Percentiles rank a stretch among this genome's conserved stretches.
These are phyloP conservation scores for Globisporangium nagaii DNA, from an alignment of 352 stramenopile species.

Conservation along the genomic window DNA sequence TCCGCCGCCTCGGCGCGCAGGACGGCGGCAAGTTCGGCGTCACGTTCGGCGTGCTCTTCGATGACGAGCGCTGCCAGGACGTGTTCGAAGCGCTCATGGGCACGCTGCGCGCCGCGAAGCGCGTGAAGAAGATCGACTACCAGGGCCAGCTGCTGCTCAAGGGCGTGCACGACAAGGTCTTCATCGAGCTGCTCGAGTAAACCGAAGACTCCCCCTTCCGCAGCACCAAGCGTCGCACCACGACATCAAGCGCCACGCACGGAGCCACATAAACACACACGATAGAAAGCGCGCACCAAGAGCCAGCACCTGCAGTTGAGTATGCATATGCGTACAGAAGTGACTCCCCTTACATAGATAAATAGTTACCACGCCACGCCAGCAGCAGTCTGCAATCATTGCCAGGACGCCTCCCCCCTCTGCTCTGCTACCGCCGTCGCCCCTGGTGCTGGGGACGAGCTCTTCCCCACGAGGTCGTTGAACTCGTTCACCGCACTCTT, in stretches of 20 bases:
- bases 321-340: too few species aligned
- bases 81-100: conserved; percentile 79
- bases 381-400: neutral
- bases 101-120: conserved; percentile 76
- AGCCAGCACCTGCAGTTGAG: too few species aligned
- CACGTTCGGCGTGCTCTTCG: conserved; percentile 75
- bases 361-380: neutral
- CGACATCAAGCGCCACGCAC: neutral
- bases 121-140: conserved; percentile 73
- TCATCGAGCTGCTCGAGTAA: conserved; percentile 58
- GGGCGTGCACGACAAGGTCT: conserved; percentile 71
- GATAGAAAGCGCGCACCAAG: neutral
- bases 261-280: neutral
- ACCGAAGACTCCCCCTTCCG: too few species aligned
- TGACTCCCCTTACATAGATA: conserved; percentile 3
- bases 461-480: conserved; percentile 29
- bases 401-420: neutral
- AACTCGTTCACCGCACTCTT: conserved; percentile 57
- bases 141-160: conserved; percentile 80
- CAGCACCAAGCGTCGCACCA: too few species aligned
- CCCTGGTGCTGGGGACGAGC: too few species aligned
- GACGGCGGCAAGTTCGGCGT: conserved; percentile 49
- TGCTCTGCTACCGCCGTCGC: neutral
- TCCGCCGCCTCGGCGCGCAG: conserved; percentile 52
- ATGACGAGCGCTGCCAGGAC: conserved; percentile 77